A percentile compares a stretch with the other conserved stretches of the same genome.
These are phyloP conservation scores for Boletus tomentosulus DNA, from an alignment of 768 basidiomycete species.

Conservation along the genomic window DNA sequence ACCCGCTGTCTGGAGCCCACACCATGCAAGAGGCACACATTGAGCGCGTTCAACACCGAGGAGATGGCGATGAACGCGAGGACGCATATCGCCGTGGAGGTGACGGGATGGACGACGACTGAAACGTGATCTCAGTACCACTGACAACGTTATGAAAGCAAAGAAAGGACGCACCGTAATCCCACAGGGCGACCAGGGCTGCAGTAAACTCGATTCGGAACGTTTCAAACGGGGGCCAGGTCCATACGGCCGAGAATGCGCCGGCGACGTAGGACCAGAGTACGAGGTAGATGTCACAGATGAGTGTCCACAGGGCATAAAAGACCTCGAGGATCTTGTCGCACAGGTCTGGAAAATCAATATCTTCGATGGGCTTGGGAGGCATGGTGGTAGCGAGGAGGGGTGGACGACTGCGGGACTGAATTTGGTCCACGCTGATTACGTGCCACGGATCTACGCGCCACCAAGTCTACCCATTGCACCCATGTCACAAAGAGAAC, in stretches of 20 bases:
- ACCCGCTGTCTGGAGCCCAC: not conserved
- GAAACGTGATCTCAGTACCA: not conserved
- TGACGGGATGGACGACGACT: slow-evolving; percentile 13
- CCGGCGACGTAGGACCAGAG: slow-evolving; percentile 9
- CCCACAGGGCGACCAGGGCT: slow-evolving; percentile 5
- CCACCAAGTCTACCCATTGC: not conserved
- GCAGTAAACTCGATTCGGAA: slow-evolving; percentile 15
- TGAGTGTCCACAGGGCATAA: slow-evolving; percentile 2
- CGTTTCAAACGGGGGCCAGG: slow-evolving; percentile 20
- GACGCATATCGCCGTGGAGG: slow-evolving; percentile 4
- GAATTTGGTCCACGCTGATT: too few species aligned
- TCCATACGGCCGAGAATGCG: slow-evolving; percentile 13
- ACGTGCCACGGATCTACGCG: too few species aligned
- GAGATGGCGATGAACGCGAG: slow-evolving; percentile 12
- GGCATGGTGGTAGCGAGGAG: slow-evolving; percentile 7
- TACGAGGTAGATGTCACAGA: not conserved
- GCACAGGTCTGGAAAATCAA: slow-evolving; percentile 15
- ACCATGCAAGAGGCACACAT: not conserved
- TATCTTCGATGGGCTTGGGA: slow-evolving; percentile 13
- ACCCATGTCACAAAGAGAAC: slow-evolving; percentile 36
- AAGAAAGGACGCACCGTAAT: slow-evolving; percentile 12
- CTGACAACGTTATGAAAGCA: too few species aligned
- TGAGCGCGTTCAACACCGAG: not conserved
- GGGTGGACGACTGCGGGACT: not conserved
- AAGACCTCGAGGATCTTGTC: slow-evolving; percentile 16